Conservation (phyloP, 2,329 filamentous ascomycete genomes). For the Xylaria sp. region DNA sequence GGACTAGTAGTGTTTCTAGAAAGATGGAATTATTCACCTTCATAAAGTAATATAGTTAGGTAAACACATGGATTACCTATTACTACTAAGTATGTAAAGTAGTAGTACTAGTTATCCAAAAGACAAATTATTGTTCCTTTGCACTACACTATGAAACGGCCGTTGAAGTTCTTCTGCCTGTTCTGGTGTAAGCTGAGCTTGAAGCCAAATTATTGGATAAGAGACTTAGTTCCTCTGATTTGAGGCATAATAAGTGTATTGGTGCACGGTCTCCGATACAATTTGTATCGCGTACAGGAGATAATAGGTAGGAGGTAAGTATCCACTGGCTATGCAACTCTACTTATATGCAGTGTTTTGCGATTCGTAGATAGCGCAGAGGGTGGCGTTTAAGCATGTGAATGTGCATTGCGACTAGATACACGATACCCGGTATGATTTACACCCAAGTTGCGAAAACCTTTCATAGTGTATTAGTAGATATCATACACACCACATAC, state of each 20-base stretch:
- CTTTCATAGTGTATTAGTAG: background rate
- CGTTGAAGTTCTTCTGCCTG: background rate
- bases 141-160: background rate
- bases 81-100: too few species aligned
- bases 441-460: background rate
- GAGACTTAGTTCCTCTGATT: too few species aligned
- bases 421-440: background rate
- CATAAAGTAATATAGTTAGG: background rate
- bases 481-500: background rate
- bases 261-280: background rate
- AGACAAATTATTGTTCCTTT: background rate
- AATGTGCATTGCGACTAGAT: background rate
- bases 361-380: background rate
- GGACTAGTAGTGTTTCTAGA: constrained; percentile 1
- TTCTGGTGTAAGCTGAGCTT: background rate
- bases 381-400: background rate
- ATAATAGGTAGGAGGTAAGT: too few species aligned
- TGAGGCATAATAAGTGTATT: background rate
- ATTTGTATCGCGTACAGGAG: background rate
- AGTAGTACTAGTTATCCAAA: background rate
- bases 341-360: background rate
- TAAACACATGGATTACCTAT: background rate
- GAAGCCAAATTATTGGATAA: too few species aligned
- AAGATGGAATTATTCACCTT: background rate
- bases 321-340: background rate